Base-by-base conservation (phyloP, 2,329 filamentous ascomycete genomes). In the Aureobasidium sp. region DNA sequence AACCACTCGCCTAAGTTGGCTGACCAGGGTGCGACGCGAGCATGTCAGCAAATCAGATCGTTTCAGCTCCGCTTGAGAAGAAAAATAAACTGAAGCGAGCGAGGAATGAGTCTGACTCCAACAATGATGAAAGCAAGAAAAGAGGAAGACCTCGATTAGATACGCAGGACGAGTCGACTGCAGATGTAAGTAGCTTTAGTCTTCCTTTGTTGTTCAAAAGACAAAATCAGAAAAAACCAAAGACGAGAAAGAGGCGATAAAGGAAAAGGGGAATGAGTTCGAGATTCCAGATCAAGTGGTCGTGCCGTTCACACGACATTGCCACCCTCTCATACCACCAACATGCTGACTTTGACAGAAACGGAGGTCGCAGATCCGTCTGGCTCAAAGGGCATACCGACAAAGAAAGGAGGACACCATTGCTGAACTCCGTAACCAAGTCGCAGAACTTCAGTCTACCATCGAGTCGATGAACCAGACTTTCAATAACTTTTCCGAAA, bases 401-500 rank as follows among this genome's bases (percentile, higher is more conserved):
- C 85, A 88, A 68, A 86, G 91, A 57, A 96, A 96, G 74, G 91
- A 96, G 70, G 87, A 82, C 27, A 88, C 89, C 5, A 93, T 96
- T 61, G 82, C 84, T 32, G 84, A 83, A 1, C 79, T 96, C 11
- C 87, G 91, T 70, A 81, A 83, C 59, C 82, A 86, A 64, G 89
- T 93, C 30, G 78, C 85, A 59, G 80, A 83, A 29, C 81, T 95
- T n/a, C 83, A 87, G 62, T 79, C 81, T 14, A 84, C 82, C 27
- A 87, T 92, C 63, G 82, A 88, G 61, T 83, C 88, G 67, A 90
- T 95, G 85, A 87, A 84, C 74, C 84, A 81, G 57, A 82, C 85
- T 0, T 91, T 95, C 67, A 77, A 85, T 66, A 79, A 78, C 36
- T 81, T 93, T 29, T 84, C 88, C 64, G 83, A 89, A 65, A 82